A percentile compares a stretch with the other conserved stretches of the same genome.
phyloP scores from a whole-genome alignment of 257 asterid species.

The Paraleonurus japonicus region DNA sequence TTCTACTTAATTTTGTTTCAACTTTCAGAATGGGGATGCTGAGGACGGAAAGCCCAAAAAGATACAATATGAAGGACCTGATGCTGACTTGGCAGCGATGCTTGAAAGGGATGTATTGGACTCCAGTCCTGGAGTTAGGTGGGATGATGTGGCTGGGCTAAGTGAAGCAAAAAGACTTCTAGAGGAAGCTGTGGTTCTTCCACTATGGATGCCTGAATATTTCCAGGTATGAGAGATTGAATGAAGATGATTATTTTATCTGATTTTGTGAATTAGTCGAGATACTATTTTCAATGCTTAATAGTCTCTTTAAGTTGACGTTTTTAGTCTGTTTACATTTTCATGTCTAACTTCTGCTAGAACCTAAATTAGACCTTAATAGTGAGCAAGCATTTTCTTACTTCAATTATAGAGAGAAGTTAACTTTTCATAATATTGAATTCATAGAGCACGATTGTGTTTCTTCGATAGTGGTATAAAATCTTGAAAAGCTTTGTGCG shows the following conservation, averaged over 20 bases:
- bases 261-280: not conserved
- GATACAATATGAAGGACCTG: slow-evolving; percentile 94
- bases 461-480: not conserved
- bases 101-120: slow-evolving; percentile 98
- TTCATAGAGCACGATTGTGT: not conserved
- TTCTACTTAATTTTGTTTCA: slow-evolving; percentile 16
- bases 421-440: not conserved
- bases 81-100: slow-evolving; percentile 98
- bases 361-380: slow-evolving; percentile 3
- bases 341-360: not conserved
- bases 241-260: slow-evolving; percentile 3
- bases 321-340: not conserved
- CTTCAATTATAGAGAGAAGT: not conserved
- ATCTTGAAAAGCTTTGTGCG: not conserved
- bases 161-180: slow-evolving; percentile 94
- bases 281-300: not conserved
- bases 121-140: slow-evolving; percentile 90
- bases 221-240: slow-evolving; percentile 71
- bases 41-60: slow-evolving; percentile 90
- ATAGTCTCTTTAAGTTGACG: not conserved
- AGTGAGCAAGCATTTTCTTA: not conserved
- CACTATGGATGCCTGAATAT: slow-evolving; percentile 99
- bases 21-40: slow-evolving; percentile 68
- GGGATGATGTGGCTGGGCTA: slow-evolving; percentile 99
- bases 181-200: slow-evolving; percentile 99